A percentile compares a stretch with the other conserved stretches of the same genome.
Evolutionary conservation across 495 filamentous ascomycete genomes (phyloP).

Genomic region (Daldinia bambusicola): DNA sequence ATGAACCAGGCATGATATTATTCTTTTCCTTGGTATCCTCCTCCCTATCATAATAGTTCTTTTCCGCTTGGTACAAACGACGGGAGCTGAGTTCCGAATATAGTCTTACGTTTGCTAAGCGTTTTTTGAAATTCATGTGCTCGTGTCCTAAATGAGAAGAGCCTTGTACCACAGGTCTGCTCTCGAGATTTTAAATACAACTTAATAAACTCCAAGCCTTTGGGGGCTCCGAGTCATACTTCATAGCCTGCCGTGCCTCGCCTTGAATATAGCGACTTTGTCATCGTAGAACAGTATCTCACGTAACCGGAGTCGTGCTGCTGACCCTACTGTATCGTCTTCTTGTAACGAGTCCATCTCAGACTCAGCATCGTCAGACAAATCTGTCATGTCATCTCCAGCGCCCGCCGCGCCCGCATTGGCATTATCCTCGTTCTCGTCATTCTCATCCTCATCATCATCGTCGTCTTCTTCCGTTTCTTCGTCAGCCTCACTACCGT

Average conservation of each 20-base stretch:
- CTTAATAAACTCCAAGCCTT: conserved; percentile 19
- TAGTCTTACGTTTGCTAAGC: conserved; percentile 4
- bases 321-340: conserved; percentile 55
- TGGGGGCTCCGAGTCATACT: conserved; percentile 16
- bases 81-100: not conserved
- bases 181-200: conserved; percentile 29
- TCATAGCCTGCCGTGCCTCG: conserved; percentile 77
- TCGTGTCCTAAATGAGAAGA: conserved; percentile 26
- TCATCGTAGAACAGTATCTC: conserved; percentile 93
- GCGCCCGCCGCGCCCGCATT: conserved; percentile 56
- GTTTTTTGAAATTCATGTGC: conserved; percentile 12
- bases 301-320: conserved; percentile 71
- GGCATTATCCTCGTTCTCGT: conserved; percentile 54
- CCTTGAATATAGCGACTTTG: conserved; percentile 85
- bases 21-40: not conserved
- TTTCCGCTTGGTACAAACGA: not conserved
- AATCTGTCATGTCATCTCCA: conserved; percentile 56
- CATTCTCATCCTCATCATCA: conserved; percentile 59
- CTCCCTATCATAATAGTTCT: not conserved
- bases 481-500: conserved; percentile 59
- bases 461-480: conserved; percentile 63
- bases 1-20: not conserved
- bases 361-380: conserved; percentile 64
- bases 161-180: conserved; percentile 15
- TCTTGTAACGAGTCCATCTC: conserved; percentile 66